Evolutionary conservation across 2,329 filamentous ascomycete genomes (phyloP).

Genomic region (Verticillium dahliae): DNA sequence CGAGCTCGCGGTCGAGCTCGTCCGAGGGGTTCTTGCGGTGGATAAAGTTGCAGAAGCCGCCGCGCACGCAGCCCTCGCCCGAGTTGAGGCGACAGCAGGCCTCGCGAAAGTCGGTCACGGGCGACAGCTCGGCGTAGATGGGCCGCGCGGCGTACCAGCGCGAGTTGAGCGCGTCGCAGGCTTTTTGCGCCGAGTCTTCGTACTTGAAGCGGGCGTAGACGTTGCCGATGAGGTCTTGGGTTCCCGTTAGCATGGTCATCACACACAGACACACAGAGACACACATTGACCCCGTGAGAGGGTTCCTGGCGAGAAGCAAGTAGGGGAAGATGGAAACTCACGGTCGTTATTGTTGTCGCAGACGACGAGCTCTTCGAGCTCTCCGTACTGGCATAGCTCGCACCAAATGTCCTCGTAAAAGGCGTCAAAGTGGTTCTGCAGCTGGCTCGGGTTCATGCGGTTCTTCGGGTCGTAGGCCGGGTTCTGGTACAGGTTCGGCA

Average conservation of each 20-base stretch:
- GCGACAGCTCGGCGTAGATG: constrained; percentile 95
- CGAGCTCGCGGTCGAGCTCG: constrained; percentile 83
- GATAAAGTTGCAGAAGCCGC: constrained; percentile 99
- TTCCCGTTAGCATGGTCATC: constrained; percentile 14
- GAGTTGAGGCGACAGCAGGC: constrained; percentile 92
- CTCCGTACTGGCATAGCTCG: constrained; percentile 98
- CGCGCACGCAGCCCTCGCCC: constrained; percentile 90
- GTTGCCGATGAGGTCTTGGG: constrained; percentile 85
- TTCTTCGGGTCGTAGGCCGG: constrained; percentile 93
- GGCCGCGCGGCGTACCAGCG: constrained; percentile 96
- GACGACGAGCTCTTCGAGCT: constrained; percentile 94
- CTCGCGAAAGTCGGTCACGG: constrained; percentile 96
- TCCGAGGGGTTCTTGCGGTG: constrained; percentile 90
- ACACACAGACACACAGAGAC: too few species aligned
- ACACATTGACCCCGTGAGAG: not conserved
- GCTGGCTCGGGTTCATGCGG: constrained; percentile 92
- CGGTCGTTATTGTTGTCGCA: constrained; percentile 99
- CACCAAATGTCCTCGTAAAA: constrained; percentile 99
- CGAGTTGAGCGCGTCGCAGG: constrained; percentile 88
- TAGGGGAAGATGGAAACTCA: constrained; percentile 33
- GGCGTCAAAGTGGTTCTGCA: constrained; percentile 98
- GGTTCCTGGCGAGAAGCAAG: constrained; percentile 8
- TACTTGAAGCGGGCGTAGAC: constrained; percentile 99
- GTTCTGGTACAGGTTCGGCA: constrained; percentile 99
- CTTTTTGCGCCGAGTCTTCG: constrained; percentile 89